These are phyloP conservation scores for Auriscalpium vulgare DNA, from an alignment of 768 basidiomycete species.

Conservation along the genomic window DNA sequence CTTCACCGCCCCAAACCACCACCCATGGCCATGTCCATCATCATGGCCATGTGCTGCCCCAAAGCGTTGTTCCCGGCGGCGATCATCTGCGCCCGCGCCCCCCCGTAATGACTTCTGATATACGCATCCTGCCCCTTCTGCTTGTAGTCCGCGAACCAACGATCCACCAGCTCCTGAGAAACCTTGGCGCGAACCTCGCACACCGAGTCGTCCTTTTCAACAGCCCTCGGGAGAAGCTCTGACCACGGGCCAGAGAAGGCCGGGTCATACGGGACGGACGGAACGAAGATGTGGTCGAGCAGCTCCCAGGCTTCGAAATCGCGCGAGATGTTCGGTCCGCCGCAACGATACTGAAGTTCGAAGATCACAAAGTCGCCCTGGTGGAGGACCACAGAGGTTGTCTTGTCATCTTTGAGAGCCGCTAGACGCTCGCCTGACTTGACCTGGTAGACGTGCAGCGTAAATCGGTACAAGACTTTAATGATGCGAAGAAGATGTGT, in stretches of 20 bases:
- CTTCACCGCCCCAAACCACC: background rate
- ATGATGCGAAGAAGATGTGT: background rate
- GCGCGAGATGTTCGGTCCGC: background rate
- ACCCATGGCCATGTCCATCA: background rate
- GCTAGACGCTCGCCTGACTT: background rate
- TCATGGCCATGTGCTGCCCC: background rate
- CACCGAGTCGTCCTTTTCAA: background rate
- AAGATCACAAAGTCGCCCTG: background rate
- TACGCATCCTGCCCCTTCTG: background rate
- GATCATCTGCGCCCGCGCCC: background rate
- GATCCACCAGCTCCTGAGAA: background rate
- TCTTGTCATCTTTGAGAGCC: background rate
- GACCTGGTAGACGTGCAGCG: background rate
- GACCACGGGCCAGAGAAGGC: background rate
- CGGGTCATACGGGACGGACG: background rate
- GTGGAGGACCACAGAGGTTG: background rate
- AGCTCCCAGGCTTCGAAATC: background rate
- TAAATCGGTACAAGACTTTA: background rate
- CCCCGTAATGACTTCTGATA: background rate
- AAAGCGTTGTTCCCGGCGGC: background rate
- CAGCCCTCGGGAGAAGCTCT: background rate
- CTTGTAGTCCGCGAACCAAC: background rate
- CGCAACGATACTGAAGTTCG: background rate
- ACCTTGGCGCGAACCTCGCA: background rate
- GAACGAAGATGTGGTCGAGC: background rate